Percentiles rank a stretch among this genome's conserved stretches.
phyloP scores from a whole-genome alignment of 441 rosid species.

The Metrosideros polymorpha region DNA sequence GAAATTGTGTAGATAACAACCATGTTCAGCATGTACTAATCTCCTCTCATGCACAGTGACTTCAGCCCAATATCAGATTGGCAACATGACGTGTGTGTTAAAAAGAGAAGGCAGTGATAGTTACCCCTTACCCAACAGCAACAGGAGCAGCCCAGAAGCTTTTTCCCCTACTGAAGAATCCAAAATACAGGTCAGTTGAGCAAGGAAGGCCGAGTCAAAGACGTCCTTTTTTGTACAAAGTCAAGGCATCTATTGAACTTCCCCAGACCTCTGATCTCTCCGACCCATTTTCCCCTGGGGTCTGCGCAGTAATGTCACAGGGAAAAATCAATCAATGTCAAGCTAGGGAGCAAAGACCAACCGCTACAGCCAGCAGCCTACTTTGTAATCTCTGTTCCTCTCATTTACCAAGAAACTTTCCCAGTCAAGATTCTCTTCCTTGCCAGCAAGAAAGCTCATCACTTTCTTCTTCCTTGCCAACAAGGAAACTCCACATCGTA shows the following conservation, averaged over 20 bases:
- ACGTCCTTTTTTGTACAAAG: background rate
- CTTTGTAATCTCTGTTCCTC: background rate
- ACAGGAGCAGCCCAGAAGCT: background rate
- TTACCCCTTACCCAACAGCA: background rate
- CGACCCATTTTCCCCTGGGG: background rate
- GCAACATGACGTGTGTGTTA: background rate
- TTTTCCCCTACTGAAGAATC: background rate
- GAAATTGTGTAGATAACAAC: too few relatives aligned
- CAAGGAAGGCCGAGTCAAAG: background rate
- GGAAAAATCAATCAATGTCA: background rate
- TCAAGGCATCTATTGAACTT: background rate
- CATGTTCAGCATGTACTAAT: too few relatives aligned
- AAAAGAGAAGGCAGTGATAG: background rate
- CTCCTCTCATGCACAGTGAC: background rate
- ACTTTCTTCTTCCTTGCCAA: background rate
- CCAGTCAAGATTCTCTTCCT: background rate
- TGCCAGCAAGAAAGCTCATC: background rate
- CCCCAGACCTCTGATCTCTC: background rate
- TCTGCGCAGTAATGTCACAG: background rate
- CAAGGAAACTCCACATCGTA: background rate
- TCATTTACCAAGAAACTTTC: background rate
- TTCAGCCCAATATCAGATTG: background rate
- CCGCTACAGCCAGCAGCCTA: background rate
- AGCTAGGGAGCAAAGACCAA: background rate
- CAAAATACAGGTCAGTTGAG: background rate